Evolutionary conservation across 495 filamentous ascomycete species (phyloP).

Genomic region (Monascus purpureus): DNA sequence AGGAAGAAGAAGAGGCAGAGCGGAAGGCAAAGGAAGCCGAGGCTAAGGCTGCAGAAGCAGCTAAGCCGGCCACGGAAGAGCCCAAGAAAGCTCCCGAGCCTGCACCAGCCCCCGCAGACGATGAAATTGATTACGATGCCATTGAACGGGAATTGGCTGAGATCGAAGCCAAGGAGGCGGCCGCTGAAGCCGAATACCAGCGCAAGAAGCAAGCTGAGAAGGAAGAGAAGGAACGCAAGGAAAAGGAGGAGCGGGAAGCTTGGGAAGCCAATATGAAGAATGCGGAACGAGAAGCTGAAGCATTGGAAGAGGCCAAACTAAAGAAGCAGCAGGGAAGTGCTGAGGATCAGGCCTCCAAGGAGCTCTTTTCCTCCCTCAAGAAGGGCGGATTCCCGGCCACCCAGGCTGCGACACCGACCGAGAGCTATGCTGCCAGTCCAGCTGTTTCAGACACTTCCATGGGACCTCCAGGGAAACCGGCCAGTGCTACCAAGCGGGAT

Average conservation of each 20-base stretch:
- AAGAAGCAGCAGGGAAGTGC: slow-evolving; percentile 27
- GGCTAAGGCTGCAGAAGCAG: slow-evolving; percentile 14
- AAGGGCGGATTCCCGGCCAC: slow-evolving; percentile 33
- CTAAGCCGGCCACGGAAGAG: slow-evolving; percentile 21
- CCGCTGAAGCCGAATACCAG: slow-evolving; percentile 43
- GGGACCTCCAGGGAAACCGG: slow-evolving; percentile 39
- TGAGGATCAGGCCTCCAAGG: slow-evolving; percentile 24
- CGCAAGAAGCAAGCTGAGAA: slow-evolving; percentile 47
- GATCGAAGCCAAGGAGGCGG: slow-evolving; percentile 45
- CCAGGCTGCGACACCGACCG: slow-evolving; percentile 35
- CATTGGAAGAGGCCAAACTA: slow-evolving; percentile 37
- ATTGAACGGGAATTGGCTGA: slow-evolving; percentile 39
- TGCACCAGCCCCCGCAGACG: slow-evolving; percentile 19
- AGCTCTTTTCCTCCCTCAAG: slow-evolving; percentile 43
- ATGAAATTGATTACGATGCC: slow-evolving; percentile 38
- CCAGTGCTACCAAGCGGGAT: slow-evolving; percentile 39
- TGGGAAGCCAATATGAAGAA: slow-evolving; percentile 43
- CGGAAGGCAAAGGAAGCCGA: slow-evolving; percentile 7
- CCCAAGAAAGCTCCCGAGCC: slow-evolving; percentile 28
- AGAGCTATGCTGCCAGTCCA: slow-evolving; percentile 42
- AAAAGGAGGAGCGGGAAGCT: slow-evolving; percentile 32
- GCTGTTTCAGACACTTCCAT: slow-evolving; percentile 40
- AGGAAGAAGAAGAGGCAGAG: slow-evolving; percentile 11
- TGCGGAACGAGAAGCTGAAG: slow-evolving; percentile 43
- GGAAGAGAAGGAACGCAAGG: slow-evolving; percentile 47